phyloP scores from a whole-genome alignment of 2,329 filamentous ascomycete genomes.

The Davidsoniella eucalypti region DNA sequence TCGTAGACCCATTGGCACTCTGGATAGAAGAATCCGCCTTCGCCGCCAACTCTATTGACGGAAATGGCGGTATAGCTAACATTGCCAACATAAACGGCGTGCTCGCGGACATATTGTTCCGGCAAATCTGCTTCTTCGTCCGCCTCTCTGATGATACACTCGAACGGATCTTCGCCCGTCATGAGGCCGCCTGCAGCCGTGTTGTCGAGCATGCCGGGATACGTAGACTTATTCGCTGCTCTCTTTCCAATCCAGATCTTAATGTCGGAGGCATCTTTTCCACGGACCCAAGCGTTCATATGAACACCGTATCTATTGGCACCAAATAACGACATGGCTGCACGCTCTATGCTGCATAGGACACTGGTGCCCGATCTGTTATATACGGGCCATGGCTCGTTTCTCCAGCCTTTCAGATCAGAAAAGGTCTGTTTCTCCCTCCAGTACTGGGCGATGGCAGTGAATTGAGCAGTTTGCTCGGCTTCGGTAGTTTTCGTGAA shows the following conservation, averaged over 20 bases:
- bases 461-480: slow-evolving; percentile 42
- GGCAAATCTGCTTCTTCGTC: slow-evolving; percentile 78
- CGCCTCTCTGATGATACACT: slow-evolving; percentile 70
- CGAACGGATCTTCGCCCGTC: slow-evolving; percentile 63
- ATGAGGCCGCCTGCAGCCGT: slow-evolving; percentile 69
- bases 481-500: slow-evolving; percentile 40
- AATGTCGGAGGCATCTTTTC: slow-evolving; percentile 25
- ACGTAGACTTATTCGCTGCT: slow-evolving; percentile 65
- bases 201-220: slow-evolving; percentile 86
- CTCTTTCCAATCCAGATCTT: slow-evolving; percentile 75
- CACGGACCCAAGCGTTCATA: slow-evolving; percentile 54
- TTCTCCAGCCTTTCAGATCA: slow-evolving; percentile 61
- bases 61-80: slow-evolving; percentile 78
- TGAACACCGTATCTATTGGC: slow-evolving; percentile 66
- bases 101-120: slow-evolving; percentile 46
- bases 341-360: slow-evolving; percentile 62
- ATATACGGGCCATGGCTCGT: slow-evolving; percentile 69
- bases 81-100: slow-evolving; percentile 44
- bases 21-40: slow-evolving; percentile 64
- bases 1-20: slow-evolving; percentile 90
- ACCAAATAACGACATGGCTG: slow-evolving; percentile 57
- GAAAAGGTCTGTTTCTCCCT: slow-evolving; percentile 54
- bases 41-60: slow-evolving; percentile 24
- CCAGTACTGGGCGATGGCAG: slow-evolving; percentile 47
- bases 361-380: slow-evolving; percentile 38